These are phyloP conservation scores for Laetiporus sulphureus DNA, from an alignment of 1,284 basidiomycete species.

Conservation along the genomic window DNA sequence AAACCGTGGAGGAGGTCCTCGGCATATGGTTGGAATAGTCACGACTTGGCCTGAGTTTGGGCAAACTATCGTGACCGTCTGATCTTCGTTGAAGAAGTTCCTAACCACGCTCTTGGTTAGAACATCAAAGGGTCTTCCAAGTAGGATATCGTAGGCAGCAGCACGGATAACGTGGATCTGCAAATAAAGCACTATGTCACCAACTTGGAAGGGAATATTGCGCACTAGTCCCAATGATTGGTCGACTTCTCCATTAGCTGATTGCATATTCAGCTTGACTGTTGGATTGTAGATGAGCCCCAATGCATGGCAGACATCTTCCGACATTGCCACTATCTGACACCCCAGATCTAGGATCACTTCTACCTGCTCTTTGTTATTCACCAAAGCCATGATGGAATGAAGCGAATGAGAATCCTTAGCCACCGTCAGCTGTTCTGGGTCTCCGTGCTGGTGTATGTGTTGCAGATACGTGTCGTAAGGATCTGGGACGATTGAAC, in stretches of 20 bases:
- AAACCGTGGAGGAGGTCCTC: constrained; percentile 4
- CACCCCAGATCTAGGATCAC: constrained; percentile 21
- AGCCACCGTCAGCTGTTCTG: constrained; percentile 1
- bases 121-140: constrained; percentile 29
- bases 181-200: constrained; percentile 13
- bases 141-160: constrained; percentile 26
- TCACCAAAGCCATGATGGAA: constrained; percentile 9
- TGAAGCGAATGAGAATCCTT: constrained; percentile 5
- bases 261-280: constrained; percentile 17
- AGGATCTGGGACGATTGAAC: constrained; percentile 9
- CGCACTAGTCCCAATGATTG: constrained; percentile 18
- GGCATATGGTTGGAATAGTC: constrained; percentile 19
- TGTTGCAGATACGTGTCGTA: constrained; percentile 10
- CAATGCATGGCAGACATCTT: constrained; percentile 13
- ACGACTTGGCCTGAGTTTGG: constrained; percentile 16
- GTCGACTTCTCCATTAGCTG: constrained; percentile 20
- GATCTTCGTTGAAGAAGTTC: constrained; percentile 16
- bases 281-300: constrained; percentile 17
- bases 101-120: constrained; percentile 20
- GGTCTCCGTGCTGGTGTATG: constrained; percentile 1
- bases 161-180: constrained; percentile 21
- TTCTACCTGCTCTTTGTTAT: constrained; percentile 11
- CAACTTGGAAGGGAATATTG: constrained; percentile 15
- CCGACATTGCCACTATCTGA: constrained; percentile 20
- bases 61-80: constrained; percentile 20